A percentile compares a stretch with the other conserved stretches of the same genome.
Conservation (phyloP, 352 stramenopile species). For the Globisporangium barbulae region DNA sequence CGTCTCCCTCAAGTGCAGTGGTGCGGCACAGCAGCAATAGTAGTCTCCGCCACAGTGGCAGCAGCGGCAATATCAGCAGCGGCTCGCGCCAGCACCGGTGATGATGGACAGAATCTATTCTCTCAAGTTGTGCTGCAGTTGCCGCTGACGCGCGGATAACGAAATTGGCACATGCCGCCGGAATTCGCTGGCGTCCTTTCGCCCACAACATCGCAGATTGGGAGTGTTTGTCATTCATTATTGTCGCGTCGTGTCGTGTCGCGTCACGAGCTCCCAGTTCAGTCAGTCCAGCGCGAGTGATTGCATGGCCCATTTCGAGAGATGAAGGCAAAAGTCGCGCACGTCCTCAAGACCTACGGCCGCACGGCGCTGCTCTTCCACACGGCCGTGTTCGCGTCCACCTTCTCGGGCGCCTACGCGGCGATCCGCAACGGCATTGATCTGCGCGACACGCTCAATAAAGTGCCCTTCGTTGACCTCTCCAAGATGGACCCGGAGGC, state of each 20-base stretch:
- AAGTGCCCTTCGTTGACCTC: conserved; percentile 70
- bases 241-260: not conserved
- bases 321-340: conserved; percentile 67
- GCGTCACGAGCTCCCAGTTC: not conserved
- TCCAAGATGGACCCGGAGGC: conserved; percentile 67
- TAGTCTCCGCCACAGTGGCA: not conserved
- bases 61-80: not conserved
- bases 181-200: not conserved
- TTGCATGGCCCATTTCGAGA: not conserved
- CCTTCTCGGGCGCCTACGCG: conserved; percentile 86
- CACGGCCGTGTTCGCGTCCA: conserved; percentile 92
- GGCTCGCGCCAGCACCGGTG: not conserved
- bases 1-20: not conserved
- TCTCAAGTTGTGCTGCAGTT: too few relatives aligned
- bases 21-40: not conserved
- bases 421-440: conserved; percentile 70
- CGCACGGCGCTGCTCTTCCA: conserved; percentile 93
- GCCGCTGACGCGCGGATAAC: conserved; percentile 1
- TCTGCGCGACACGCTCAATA: conserved; percentile 46
- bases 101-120: conserved; percentile 5
- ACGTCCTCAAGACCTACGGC: conserved; percentile 92
- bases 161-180: conserved; percentile 1
- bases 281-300: not conserved
- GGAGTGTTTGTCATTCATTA: not conserved
- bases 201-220: conserved; percentile 3